These are phyloP conservation scores for Neonectria sp. DNA, from an alignment of 2,329 filamentous ascomycete genomes.

Conservation along the genomic window DNA sequence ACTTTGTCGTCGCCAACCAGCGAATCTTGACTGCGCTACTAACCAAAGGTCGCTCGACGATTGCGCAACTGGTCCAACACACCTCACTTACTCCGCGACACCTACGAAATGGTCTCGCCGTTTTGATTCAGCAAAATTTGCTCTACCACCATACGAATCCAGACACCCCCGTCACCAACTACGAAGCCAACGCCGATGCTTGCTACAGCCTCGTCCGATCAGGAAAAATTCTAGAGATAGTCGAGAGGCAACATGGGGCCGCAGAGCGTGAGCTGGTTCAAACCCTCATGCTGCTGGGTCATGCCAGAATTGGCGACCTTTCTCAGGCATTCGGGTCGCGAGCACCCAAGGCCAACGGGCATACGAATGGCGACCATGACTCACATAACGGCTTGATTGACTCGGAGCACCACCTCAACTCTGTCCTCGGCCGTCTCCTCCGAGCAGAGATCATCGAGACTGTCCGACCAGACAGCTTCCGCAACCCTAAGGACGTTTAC, in stretches of 20 bases:
- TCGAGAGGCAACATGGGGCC: slow-evolving; percentile 81
- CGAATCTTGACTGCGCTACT: slow-evolving; percentile 87
- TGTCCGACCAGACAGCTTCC: slow-evolving; percentile 70
- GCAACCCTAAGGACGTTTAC: slow-evolving; percentile 73
- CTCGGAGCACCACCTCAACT: slow-evolving; percentile 64
- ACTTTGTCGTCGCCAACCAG: slow-evolving; percentile 63
- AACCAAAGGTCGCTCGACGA: slow-evolving; percentile 82
- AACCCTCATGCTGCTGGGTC: slow-evolving; percentile 82
- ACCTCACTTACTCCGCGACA: slow-evolving; percentile 82
- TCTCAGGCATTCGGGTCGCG: slow-evolving; percentile 71
- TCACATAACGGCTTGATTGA: slow-evolving; percentile 56
- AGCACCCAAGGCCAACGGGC: slow-evolving; percentile 53
- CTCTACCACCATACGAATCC: slow-evolving; percentile 79
- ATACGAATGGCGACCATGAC: slow-evolving; percentile 53
- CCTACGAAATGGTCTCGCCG: slow-evolving; percentile 84
- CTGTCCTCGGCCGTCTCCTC: slow-evolving; percentile 69
- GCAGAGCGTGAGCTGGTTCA: slow-evolving; percentile 82
- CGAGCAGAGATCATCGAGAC: slow-evolving; percentile 78
- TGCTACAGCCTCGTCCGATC: slow-evolving; percentile 87
- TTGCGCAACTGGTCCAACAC: slow-evolving; percentile 78
- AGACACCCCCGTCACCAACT: slow-evolving; percentile 77
- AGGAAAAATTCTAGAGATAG: slow-evolving; percentile 84
- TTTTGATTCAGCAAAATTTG: slow-evolving; percentile 91
- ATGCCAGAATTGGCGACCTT: slow-evolving; percentile 80
- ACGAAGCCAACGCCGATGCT: slow-evolving; percentile 85